phyloP scores from a whole-genome alignment of 2,329 filamentous ascomycete genomes.

The Phialophora macrospora region DNA sequence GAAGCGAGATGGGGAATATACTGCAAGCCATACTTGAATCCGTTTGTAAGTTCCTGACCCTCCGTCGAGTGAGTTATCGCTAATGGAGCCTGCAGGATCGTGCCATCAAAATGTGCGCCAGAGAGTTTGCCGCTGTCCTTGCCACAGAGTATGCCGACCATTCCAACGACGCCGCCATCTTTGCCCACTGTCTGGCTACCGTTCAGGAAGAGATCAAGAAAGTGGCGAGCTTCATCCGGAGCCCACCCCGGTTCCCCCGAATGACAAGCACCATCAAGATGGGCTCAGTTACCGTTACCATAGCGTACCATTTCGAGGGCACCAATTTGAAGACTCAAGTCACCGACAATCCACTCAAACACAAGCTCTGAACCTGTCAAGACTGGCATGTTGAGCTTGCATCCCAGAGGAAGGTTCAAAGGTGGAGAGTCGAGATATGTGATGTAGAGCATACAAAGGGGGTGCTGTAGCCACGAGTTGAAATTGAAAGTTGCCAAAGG shows the following conservation, averaged over 20 bases:
- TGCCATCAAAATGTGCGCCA: not conserved
- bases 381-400: not conserved
- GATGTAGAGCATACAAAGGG: not conserved
- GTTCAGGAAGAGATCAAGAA: not conserved
- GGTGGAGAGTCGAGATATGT: not conserved
- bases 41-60: not conserved
- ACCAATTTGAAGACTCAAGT: not conserved
- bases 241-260: too few species aligned
- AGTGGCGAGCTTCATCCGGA: not conserved
- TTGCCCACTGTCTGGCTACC: not conserved
- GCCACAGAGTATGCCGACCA: not conserved
- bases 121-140: not conserved
- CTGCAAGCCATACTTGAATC: not conserved
- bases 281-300: not conserved
- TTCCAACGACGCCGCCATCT: not conserved
- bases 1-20: not conserved
- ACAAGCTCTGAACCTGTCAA: not conserved
- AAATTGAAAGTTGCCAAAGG: not conserved
- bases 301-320: not conserved
- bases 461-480: not conserved
- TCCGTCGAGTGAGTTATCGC: not conserved
- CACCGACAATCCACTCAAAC: not conserved
- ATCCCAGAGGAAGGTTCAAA: not conserved
- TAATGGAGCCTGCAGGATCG: not conserved
- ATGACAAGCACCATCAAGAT: not conserved